Percentiles rank a stretch among this genome's conserved stretches.
phyloP scores from a whole-genome alignment of 371 early-diverging fungal species.

The Circinella minor region DNA sequence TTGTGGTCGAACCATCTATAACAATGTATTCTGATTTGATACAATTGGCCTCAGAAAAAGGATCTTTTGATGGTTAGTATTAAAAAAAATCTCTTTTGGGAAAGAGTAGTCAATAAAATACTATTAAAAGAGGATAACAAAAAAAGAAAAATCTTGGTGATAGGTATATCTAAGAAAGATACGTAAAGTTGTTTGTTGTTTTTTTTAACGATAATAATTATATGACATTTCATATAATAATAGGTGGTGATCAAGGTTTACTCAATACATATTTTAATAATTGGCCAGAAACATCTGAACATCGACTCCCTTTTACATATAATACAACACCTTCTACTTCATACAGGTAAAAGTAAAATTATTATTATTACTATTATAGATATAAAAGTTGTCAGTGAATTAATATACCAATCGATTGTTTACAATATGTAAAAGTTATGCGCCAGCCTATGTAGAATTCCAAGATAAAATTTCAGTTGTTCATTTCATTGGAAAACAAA shows the following conservation, averaged over 20 bases:
- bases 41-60: constrained; percentile 55
- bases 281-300: constrained; percentile 72
- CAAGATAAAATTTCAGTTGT: constrained; percentile 72
- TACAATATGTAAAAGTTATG: constrained; percentile 51
- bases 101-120: constrained; percentile 76
- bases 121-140: no score
- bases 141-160: no score
- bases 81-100: neutral
- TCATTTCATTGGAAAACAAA: constrained; percentile 90
- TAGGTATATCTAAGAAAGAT: neutral
- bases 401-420: no score
- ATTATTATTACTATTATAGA: neutral
- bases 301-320: constrained; percentile 87
- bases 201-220: neutral
- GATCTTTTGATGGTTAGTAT: constrained; percentile 78
- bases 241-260: constrained; percentile 96
- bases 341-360: constrained; percentile 64
- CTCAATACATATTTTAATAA: constrained; percentile 84
- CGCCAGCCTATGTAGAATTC: constrained; percentile 74
- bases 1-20: constrained; percentile 75
- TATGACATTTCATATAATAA: neutral
- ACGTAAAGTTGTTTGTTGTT: neutral
- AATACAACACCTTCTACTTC: constrained; percentile 90
- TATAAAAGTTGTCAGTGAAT: neutral
- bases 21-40: constrained; percentile 58